A percentile compares a stretch with the other conserved stretches of the same genome.
Conservation (phyloP, 805 yeast genomes). For the Ogataea henricii region DNA sequence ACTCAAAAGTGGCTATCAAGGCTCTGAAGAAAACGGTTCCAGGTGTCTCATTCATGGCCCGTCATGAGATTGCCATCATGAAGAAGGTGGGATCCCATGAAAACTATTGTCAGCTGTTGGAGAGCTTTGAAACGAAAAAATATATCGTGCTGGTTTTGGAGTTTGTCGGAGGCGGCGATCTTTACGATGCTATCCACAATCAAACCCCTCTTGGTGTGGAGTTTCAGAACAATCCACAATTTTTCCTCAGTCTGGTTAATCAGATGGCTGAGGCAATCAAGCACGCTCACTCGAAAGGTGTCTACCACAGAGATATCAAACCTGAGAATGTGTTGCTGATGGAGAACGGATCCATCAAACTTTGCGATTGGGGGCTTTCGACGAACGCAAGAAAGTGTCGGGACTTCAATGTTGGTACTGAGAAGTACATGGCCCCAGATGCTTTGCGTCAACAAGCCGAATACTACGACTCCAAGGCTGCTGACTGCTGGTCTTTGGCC, state of each 20-base stretch:
- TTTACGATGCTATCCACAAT: slow-evolving; percentile 55
- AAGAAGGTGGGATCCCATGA: slow-evolving; percentile 46
- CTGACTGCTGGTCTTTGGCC: slow-evolving; percentile 61
- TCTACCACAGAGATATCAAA: slow-evolving; percentile 71
- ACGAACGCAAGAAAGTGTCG: slow-evolving; percentile 37
- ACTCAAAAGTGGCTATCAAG: slow-evolving; percentile 52
- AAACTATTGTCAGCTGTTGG: slow-evolving; percentile 59
- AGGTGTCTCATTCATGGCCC: slow-evolving; percentile 47
- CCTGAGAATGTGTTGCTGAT: slow-evolving; percentile 69
- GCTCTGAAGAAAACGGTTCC: slow-evolving; percentile 48
- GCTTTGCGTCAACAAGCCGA: slow-evolving; percentile 25
- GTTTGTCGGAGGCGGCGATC: slow-evolving; percentile 65
- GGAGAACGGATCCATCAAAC: slow-evolving; percentile 52
- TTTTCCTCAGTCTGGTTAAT: slow-evolving; percentile 37
- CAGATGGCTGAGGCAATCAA: slow-evolving; percentile 55
- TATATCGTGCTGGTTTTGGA: slow-evolving; percentile 62
- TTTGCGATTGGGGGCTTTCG: slow-evolving; percentile 77
- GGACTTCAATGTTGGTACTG: slow-evolving; percentile 54
- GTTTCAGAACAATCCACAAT: slow-evolving; percentile 28
- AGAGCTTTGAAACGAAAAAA: slow-evolving; percentile 54
- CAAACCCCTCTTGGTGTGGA: slow-evolving; percentile 30
- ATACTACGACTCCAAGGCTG: slow-evolving; percentile 43
- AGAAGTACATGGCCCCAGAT: slow-evolving; percentile 62
- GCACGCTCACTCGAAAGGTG: slow-evolving; percentile 57
- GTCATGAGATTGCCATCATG: slow-evolving; percentile 54